These are phyloP conservation scores for Cyberlindnera xylosilytica DNA, from an alignment of 805 yeast genomes.

Conservation along the genomic window DNA sequence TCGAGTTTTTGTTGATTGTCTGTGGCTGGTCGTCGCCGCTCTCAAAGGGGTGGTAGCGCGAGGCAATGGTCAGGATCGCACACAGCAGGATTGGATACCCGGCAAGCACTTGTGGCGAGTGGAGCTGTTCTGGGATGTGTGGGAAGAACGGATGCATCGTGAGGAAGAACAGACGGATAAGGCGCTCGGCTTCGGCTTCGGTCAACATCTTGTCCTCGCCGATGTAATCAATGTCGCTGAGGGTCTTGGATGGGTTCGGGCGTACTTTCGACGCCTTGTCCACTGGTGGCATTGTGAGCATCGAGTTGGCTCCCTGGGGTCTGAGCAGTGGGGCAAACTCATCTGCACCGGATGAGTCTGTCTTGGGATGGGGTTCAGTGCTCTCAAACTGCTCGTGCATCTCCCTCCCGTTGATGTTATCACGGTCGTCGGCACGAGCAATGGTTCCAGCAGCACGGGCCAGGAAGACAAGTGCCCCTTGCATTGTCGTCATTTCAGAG, in stretches of 20 bases:
- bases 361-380: constrained; percentile 16
- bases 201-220: constrained; percentile 54
- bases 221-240: constrained; percentile 64
- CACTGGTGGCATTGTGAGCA: constrained; percentile 30
- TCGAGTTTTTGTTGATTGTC: constrained; percentile 29
- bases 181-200: constrained; percentile 55
- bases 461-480: constrained; percentile 65
- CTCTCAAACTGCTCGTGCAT: constrained; percentile 46
- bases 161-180: constrained; percentile 61
- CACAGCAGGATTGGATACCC: constrained; percentile 80
- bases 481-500: constrained; percentile 34
- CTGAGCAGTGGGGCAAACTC: background rate
- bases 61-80: constrained; percentile 74
- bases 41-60: constrained; percentile 68
- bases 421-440: constrained; percentile 65
- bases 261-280: constrained; percentile 30
- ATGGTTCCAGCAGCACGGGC: constrained; percentile 80
- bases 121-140: constrained; percentile 72
- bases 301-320: constrained; percentile 13
- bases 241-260: constrained; percentile 34
- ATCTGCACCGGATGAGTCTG: background rate
- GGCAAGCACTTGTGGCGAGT: constrained; percentile 60
- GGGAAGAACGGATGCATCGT: constrained; percentile 92
- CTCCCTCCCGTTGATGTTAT: constrained; percentile 50
- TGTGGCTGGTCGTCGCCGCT: constrained; percentile 32